These are phyloP conservation scores for Suhomyces sp. DNA, from an alignment of 805 yeast genomes.

Conservation along the genomic window DNA sequence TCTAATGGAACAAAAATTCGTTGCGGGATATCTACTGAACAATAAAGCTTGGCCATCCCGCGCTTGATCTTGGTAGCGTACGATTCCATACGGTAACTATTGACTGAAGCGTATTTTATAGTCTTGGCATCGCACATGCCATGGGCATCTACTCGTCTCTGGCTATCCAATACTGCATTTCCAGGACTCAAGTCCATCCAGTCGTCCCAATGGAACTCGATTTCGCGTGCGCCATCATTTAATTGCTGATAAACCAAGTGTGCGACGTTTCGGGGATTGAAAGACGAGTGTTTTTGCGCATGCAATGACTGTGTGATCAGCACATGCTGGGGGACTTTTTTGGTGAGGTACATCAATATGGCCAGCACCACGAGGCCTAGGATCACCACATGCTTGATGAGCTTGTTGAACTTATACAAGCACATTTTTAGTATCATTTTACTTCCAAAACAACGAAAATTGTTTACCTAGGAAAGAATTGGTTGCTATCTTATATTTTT, in stretches of 20 bases:
- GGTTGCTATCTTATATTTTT: neutral
- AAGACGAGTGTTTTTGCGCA: conserved; percentile 19
- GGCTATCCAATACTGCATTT: conserved; percentile 15
- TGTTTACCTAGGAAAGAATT: neutral
- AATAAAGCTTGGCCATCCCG: conserved; percentile 34
- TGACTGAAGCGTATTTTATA: conserved; percentile 23
- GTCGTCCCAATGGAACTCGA: conserved; percentile 42
- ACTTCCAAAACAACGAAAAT: neutral
- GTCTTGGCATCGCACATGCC: conserved; percentile 25
- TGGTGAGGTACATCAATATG: neutral
- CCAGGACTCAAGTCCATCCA: conserved; percentile 33
- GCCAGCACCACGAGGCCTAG: neutral
- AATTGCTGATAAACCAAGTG: neutral
- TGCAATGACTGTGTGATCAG: conserved; percentile 22
- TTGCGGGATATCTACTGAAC: conserved; percentile 28
- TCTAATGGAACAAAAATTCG: conserved; percentile 25
- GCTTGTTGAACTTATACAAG: neutral
- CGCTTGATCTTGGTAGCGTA: conserved; percentile 30
- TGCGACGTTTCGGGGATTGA: conserved; percentile 24
- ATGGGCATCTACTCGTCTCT: conserved; percentile 13
- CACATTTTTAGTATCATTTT: neutral
- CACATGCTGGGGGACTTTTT: conserved; percentile 17
- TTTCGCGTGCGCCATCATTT: conserved; percentile 10
- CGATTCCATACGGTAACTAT: conserved; percentile 34
- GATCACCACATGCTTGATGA: neutral